Evolutionary conservation across 306 rosid genomes (phyloP).

Genomic region (Hippophae gyantsensis): DNA sequence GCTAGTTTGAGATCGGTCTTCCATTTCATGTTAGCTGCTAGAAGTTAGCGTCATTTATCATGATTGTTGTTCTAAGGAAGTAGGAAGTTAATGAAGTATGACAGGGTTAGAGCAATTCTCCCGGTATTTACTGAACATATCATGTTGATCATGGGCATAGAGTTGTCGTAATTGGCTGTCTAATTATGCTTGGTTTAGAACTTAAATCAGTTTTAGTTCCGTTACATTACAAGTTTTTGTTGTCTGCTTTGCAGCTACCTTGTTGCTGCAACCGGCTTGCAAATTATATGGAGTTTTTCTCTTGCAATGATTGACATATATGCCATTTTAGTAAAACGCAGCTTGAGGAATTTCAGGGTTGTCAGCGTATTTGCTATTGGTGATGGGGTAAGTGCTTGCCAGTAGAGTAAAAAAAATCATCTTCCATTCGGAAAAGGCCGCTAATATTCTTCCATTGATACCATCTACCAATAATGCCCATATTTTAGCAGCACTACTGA

Average conservation of each 20-base stretch:
- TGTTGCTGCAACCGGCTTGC: slow-evolving; percentile 51
- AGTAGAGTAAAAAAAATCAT: not conserved
- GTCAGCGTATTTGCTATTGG: slow-evolving; percentile 47
- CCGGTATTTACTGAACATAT: not conserved
- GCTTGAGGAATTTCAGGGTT: slow-evolving; percentile 34
- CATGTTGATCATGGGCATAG: not conserved
- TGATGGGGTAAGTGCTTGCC: slow-evolving; percentile 41
- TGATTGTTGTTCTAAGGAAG: no score
- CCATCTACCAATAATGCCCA: not conserved
- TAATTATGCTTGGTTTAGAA: no score
- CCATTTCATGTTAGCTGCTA: no score
- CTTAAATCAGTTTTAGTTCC: not conserved
- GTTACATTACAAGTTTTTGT: slow-evolving; percentile 17
- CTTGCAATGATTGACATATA: slow-evolving; percentile 41
- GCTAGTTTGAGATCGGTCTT: no score
- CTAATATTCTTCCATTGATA: not conserved
- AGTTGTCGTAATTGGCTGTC: not conserved
- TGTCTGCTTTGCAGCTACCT: slow-evolving; percentile 42
- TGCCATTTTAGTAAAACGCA: slow-evolving; percentile 50
- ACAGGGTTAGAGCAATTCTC: no score
- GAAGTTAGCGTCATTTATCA: no score
- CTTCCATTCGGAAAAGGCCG: not conserved
- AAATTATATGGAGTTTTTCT: slow-evolving; percentile 48
- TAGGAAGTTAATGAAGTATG: no score
- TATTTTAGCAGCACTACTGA: not conserved